Evolutionary conservation across 805 yeast genomes (phyloP), one percentile per base, ranked within the genome.

Genomic region (Yamadazyma tumulicola): DNA sequence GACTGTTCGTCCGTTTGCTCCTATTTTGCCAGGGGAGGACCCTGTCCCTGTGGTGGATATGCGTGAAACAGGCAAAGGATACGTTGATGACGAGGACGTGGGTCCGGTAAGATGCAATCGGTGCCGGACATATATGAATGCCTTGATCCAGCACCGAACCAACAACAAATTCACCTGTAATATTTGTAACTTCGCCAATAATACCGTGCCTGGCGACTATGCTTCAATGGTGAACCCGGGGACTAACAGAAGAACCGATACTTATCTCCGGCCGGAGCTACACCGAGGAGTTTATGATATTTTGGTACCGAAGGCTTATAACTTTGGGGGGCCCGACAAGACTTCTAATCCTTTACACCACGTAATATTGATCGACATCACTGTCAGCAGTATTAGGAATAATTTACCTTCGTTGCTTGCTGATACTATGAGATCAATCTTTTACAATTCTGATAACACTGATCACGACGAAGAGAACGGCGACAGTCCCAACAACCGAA

Each of bases 91-190:
- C 1, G 43, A 54, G 28, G 69, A 62, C 32, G 48, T 54, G 16
- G 86, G 87, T 1, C 95, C 96, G 0, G 81, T 94, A 21, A 75
- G 99, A 47, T 93, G 99, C 61, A 75, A 77, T 46, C 80, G 97
- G 42, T 93, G 99, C 62, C 76, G 96, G 37, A 77, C 96, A 1
- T 93, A 88, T 57, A 70, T 88, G 42, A 93, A 91, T 54, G 94
- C 97, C 3, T 75, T 79, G 13, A 82, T 85, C 79, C 79, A 74
- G 41, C 79, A 77, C 45, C 69, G 76, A 5, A 72, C 71, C 35
- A 79, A 80, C 18, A 74, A 79, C 27, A 66, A 62, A 38, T 84
- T 86, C 58, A 68, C 76, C 9, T 93, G 98, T 67, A 91, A 91
- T 58, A 74, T 93, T 51, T 93, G 98, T 62, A 79, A 78, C 42